Evolutionary conservation across 768 basidiomycete genomes (phyloP).

Genomic region (Lactarius indigo): DNA sequence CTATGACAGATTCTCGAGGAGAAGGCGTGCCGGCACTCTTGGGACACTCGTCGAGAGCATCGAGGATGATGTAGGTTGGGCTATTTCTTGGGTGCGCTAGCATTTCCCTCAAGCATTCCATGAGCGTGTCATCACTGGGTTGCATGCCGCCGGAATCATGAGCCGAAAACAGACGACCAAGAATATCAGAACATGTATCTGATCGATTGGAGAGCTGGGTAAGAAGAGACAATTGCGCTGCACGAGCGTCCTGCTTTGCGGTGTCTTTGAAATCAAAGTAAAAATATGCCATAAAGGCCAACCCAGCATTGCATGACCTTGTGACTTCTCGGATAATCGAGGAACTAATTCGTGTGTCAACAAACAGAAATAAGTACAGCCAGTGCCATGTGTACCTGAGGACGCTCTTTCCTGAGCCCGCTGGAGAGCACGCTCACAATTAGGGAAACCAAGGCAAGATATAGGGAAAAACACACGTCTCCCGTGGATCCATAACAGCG

Average conservation of each 20-base stretch:
- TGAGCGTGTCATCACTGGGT: neutral
- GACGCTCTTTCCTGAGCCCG: no score
- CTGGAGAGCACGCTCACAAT: no score
- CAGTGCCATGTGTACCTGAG: neutral
- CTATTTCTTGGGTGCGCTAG: neutral
- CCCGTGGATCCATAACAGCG: conserved; percentile 1
- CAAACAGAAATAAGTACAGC: neutral
- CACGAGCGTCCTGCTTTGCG: no score
- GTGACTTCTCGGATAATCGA: neutral
- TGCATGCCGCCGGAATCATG: neutral
- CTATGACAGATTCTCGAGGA: neutral
- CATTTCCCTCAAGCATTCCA: neutral
- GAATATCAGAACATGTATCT: neutral
- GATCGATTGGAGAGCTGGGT: neutral
- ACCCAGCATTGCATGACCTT: neutral
- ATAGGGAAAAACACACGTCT: neutral
- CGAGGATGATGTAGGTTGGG: neutral
- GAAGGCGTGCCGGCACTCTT: neutral
- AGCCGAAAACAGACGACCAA: neutral
- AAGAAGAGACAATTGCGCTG: neutral
- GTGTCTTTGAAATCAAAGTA: no score
- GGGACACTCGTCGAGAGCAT: neutral
- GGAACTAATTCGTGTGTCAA: neutral
- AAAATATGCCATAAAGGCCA: no score
- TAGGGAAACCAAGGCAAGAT: no score